Base-by-base conservation (phyloP, 148 eudicot species). In the Persicaria tinctoria region DNA sequence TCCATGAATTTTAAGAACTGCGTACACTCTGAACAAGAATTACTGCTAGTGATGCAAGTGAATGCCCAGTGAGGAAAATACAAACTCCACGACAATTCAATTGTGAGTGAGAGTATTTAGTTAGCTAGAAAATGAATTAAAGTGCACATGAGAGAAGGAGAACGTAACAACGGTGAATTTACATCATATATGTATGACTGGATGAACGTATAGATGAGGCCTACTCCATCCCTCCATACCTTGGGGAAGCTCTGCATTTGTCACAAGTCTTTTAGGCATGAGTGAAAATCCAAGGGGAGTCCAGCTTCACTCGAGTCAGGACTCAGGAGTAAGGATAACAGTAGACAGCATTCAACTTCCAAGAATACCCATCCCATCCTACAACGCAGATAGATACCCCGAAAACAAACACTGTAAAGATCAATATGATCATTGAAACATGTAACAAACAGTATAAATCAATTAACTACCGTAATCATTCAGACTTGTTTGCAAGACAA, bases 281-380 rank as follows among this genome's bases (percentile, higher is more conserved):
- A 82, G 84, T 51, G 23, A 23, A 88, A 84, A 68, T 91, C 85
- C 57, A 91, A 77, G 18, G 95, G 98, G 74, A 93, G 81, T 80
- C 73, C 83, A 54, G 79, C 83, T 53, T 88, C 90, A 81, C 84
- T 82, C 59, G 93, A 87, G 72, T 81, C 85, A 70, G 93, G 88
- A 64, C 95, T 87, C 82, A 82, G 57, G 41, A 87, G 23, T 23
- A 23, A 23, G 23, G 23, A 23, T 82, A 8, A 88, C 79, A n/a
- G 96, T 89, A 59, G 90, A 91, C 79, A 84, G 64, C 82, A 85
- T 73, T 78, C 88, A 80, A 77, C 73, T 78, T 46, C 85, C 84
- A 79, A 78, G 76, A 46, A 78, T 73, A 76, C 1, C 4, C 32
- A 51, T 7, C 6, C 18, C 64, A 38, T 27, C 78, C 78, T 76